These are phyloP conservation scores for Eimeria necatrix DNA, from an alignment of 169 alveolate genomes.

Conservation along the genomic window DNA sequence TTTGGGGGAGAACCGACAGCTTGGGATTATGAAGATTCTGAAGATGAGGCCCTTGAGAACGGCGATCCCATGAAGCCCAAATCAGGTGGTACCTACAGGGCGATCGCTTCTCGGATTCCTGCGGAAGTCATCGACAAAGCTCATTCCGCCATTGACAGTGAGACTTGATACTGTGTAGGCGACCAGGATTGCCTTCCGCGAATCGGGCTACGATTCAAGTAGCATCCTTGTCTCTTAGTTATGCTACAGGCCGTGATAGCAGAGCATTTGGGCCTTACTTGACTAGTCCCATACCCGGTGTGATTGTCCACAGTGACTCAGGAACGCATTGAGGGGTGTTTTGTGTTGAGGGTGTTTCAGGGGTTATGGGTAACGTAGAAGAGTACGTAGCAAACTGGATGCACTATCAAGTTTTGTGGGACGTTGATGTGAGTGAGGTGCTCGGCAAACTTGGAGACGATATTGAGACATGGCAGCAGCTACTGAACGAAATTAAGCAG, in stretches of 20 bases:
- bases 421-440: conserved; percentile 93
- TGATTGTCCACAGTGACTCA: neutral
- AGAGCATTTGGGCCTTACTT: neutral
- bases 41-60: neutral
- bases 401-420: conserved; percentile 97
- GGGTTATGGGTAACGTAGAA: conserved; percentile 83
- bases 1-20: conserved; percentile 49
- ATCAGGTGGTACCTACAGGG: conserved; percentile 57
- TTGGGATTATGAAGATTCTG: conserved; percentile 36
- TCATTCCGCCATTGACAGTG: conserved; percentile 64
- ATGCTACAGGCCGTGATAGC: neutral
- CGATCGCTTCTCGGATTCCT: conserved; percentile 29
- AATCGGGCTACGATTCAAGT: neutral
- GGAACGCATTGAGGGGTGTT: neutral
- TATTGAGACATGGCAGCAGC: conserved; percentile 96
- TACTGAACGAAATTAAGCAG: conserved; percentile 94
- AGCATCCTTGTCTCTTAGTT: neutral
- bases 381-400: conserved; percentile 96
- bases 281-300: neutral
- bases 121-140: conserved; percentile 51
- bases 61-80: conserved; percentile 64
- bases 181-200: neutral
- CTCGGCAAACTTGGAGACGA: conserved; percentile 94
- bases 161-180: neutral
- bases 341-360: neutral